These are phyloP conservation scores for Triglochin maritima DNA, from an alignment of 106 monocot genomes.

Conservation along the genomic window DNA sequence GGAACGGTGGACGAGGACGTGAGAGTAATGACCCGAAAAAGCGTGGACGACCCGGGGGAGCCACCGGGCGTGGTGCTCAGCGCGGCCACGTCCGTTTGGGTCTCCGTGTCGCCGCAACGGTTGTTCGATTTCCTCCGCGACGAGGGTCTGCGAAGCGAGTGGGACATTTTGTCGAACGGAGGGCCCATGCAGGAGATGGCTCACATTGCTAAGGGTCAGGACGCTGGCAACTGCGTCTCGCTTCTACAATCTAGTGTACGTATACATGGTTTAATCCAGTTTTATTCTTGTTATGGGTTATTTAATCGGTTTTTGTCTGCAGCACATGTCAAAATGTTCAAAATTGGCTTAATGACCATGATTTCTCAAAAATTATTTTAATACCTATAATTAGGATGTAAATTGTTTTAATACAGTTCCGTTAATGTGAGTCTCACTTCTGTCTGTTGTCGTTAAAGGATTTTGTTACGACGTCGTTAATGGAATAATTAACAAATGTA, in stretches of 20 bases:
- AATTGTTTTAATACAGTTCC: too few species aligned
- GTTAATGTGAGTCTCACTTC: too few species aligned
- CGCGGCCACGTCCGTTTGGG: conserved; percentile 81
- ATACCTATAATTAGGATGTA: too few species aligned
- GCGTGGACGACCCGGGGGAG: conserved; percentile 63
- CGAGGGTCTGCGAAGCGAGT: conserved; percentile 60
- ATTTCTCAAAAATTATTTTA: too few species aligned
- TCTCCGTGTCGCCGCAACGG: conserved; percentile 41
- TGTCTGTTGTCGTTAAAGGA: too few species aligned
- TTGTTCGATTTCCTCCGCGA: conserved; percentile 77
- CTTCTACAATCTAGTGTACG: conserved; percentile 68
- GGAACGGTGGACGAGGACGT: conserved; percentile 58
- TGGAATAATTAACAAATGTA: too few species aligned
- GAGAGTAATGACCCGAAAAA: conserved; percentile 73
- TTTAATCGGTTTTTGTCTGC: too few species aligned
- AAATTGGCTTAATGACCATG: too few species aligned
- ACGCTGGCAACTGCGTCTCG: conserved; percentile 70
- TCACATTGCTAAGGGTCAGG: conserved; percentile 72
- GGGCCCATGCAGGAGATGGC: conserved; percentile 93
- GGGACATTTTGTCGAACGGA: conserved; percentile 90
- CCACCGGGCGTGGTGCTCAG: conserved; percentile 76
- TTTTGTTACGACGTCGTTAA: too few species aligned
- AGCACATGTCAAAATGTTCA: too few species aligned
- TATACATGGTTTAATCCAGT: background rate
- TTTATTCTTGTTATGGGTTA: too few species aligned